Base-by-base conservation (phyloP, 371 early-diverging fungal species). In the Chytridium lagenaria region DNA sequence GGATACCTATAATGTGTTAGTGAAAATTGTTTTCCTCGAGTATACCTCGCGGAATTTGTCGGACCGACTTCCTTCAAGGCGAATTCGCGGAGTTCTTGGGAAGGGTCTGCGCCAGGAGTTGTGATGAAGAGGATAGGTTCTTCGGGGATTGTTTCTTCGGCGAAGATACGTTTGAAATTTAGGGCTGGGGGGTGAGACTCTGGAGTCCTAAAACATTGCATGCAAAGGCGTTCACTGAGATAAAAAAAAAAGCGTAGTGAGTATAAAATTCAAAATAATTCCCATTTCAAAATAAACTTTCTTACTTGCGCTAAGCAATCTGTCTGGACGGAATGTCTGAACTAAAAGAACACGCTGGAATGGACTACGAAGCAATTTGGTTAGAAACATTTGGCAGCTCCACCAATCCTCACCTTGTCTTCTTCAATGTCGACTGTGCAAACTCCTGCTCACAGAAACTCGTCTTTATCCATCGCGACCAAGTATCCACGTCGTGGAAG, bases 111-210 rank as follows among this genome's bases (percentile, higher is more conserved):
- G 28, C 88, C 88, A 23, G 88, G 82, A 1, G 84, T 84, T 16
- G 84, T 83, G 40, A 86, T 85, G 69, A 86, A 85, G 2, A 88
- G 75, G 49, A 88, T 80, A 1, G 88, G 86, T 61, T 84, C 82
- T 2, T 50, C 59, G 0, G 81, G 64, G 1, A 75, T 55, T 7
- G 85, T 79, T 74, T 87, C 84, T 16, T 77, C 70, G 16, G 77
- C 67, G 55, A 63, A 57, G 7, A 88, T 22, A 1, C 61, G 34
- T 52, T 77, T 74, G 34, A 84, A 65, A 57, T 77, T 81, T 30
- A 79, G 38, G 0, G 83, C 40, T 16, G 71, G 50, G 19, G 84
- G 0, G 83, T 73, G 12, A 87, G 68, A 50, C 68, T 81, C 2
- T 71, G 52, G 16, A 84, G 34, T 1, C 77, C 77, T 31, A 86